Conservation (phyloP, 2,329 filamentous ascomycete genomes). For the Ophiostoma ulmi region DNA sequence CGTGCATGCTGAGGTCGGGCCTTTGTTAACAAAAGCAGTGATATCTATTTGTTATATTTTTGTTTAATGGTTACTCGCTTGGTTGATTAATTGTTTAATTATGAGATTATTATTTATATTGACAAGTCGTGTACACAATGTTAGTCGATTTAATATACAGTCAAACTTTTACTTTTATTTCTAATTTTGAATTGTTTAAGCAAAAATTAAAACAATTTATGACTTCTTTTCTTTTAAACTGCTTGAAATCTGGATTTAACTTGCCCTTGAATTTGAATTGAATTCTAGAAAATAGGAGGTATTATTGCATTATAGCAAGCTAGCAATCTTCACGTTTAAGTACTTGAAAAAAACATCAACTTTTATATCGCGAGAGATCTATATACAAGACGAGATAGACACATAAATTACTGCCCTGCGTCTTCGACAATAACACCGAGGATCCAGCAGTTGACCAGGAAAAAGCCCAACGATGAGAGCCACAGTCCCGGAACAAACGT, state of each 20-base stretch:
- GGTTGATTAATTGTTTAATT: too few relatives aligned
- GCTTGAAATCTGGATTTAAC: too few relatives aligned
- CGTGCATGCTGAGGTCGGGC: background rate
- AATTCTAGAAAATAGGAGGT: background rate
- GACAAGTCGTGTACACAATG: too few relatives aligned
- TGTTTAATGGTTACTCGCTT: background rate
- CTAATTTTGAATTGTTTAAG: too few relatives aligned
- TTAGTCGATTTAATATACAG: too few relatives aligned
- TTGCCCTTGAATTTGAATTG: too few relatives aligned
- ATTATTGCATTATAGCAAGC: background rate
- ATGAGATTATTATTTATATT: too few relatives aligned
- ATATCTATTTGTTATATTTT: background rate
- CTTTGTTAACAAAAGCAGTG: background rate
- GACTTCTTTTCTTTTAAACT: too few relatives aligned
- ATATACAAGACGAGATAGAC: background rate
- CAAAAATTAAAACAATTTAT: too few relatives aligned
- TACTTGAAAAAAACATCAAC: background rate
- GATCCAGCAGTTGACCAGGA: slow-evolving; percentile 81
- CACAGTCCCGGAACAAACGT: slow-evolving; percentile 85
- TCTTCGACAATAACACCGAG: slow-evolving; percentile 74
- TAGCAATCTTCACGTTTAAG: background rate
- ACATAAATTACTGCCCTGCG: slow-evolving; percentile 28
- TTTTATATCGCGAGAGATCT: background rate
- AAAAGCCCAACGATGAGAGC: slow-evolving; percentile 70
- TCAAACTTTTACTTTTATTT: too few relatives aligned